Base-by-base conservation (phyloP, 2,329 filamentous ascomycete genomes). In the Curvularia spicifera region DNA sequence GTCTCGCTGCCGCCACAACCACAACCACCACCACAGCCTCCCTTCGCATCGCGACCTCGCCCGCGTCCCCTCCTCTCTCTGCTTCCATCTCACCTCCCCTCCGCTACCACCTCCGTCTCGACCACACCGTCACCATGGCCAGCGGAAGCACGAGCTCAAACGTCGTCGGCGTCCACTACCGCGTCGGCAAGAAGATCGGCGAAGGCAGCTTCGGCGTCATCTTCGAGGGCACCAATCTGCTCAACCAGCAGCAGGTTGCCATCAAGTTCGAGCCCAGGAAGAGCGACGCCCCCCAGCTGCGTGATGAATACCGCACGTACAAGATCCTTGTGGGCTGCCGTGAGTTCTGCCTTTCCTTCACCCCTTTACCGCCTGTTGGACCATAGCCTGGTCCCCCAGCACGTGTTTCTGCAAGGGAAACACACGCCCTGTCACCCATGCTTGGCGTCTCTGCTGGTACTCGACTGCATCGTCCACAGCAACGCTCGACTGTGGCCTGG, bases 191-290 rank as follows among this genome's bases (percentile, higher is more conserved):
- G 87, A 99, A 99, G 84, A 98, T 99, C 71, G 95, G 95, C 78
- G 95, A 98, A 86, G 94, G 94, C 66, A 97, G 93, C 39, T 98
- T 98, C 75, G 94, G 94, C 83, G 95, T 98, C 71, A 97, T 98
- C 76, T 98, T 98, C 75, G 95, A 98, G 81, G 95, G 95, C 70
- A 98, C 93, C 75, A 99, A 99, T 79, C 85, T 99, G 71, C 85
- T 99, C 79, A 99, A 99, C 84, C 97, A 96, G 81, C 95, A 98
- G 80, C 93, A 97, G 82, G 94, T 99, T 64, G 95, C 95, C 74
- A 99, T 99, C 84, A 99, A 99, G 84, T 99, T 99, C 81, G 95
- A 99, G 89, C 95, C 95, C 59, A 87, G 95, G 71, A 99, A 99
- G 84, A 98, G 94, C 79, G 95, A 99, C 82, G 95, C 95, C 76